These are phyloP conservation scores for Herpotrichia juniperi DNA, from an alignment of 2,329 filamentous ascomycete genomes.

Conservation along the genomic window DNA sequence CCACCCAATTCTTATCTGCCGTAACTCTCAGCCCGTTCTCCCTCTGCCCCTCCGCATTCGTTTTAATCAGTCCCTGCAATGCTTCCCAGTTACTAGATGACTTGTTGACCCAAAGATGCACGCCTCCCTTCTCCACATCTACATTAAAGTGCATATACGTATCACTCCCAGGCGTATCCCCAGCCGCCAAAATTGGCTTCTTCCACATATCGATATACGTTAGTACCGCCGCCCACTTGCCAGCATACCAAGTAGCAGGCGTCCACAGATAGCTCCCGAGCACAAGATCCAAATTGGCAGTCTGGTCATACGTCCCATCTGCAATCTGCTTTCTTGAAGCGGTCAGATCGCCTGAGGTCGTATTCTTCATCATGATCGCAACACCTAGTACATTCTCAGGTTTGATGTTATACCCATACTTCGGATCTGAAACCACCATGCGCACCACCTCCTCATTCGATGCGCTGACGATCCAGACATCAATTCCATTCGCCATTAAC, in stretches of 20 bases:
- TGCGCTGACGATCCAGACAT: constrained; percentile 36
- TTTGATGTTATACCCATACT: constrained; percentile 39
- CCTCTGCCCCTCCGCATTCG: constrained; percentile 28
- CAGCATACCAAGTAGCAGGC: constrained; percentile 37
- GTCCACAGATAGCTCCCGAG: constrained; percentile 37
- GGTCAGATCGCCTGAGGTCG: constrained; percentile 27
- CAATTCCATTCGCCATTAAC: constrained; percentile 36
- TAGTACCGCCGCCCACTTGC: constrained; percentile 38
- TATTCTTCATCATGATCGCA: constrained; percentile 34
- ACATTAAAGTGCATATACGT: constrained; percentile 41
- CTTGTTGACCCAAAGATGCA: constrained; percentile 36
- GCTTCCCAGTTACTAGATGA: constrained; percentile 23
- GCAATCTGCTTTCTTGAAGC: constrained; percentile 34
- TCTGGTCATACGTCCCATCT: constrained; percentile 29
- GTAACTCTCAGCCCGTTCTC: constrained; percentile 34
- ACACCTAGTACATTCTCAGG: constrained; percentile 39
- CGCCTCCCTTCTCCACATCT: constrained; percentile 32
- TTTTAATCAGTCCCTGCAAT: constrained; percentile 28
- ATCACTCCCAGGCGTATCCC: constrained; percentile 38
- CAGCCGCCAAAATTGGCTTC: constrained; percentile 32
- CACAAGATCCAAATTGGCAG: constrained; percentile 31
- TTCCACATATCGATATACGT: constrained; percentile 40
- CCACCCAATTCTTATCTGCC: constrained; percentile 38
- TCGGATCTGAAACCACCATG: constrained; percentile 38
- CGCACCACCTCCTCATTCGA: constrained; percentile 40